Conservation (phyloP, 2,329 filamentous ascomycete species). For the Colletotrichum aenigma region DNA sequence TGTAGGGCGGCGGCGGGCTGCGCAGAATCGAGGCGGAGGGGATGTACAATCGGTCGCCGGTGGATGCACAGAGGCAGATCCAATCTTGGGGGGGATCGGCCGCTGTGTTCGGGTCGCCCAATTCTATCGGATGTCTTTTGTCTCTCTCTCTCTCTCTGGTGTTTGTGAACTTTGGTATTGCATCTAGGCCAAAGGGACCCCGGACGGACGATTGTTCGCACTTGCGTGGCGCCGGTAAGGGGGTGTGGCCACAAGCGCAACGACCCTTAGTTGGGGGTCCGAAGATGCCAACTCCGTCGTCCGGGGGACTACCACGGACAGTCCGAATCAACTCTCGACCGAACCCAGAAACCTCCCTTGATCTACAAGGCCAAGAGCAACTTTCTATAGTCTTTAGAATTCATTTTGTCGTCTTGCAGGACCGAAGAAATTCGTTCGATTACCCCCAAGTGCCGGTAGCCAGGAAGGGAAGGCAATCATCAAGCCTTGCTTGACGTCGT, state of each 20-base stretch:
- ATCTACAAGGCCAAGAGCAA: background rate
- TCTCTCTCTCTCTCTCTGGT: background rate
- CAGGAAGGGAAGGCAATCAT: background rate
- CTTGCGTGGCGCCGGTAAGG: background rate
- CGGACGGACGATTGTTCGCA: background rate
- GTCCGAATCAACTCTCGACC: background rate
- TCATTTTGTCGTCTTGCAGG: background rate
- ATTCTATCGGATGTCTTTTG: background rate
- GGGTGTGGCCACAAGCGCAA: constrained; percentile 1
- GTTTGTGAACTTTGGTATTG: background rate
- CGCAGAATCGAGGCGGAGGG: background rate
- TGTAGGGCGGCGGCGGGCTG: background rate
- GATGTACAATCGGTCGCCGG: background rate
- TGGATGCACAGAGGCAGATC: background rate
- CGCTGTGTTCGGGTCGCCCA: background rate
- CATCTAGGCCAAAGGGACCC: background rate
- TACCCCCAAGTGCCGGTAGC: background rate
- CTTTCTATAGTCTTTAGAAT: background rate
- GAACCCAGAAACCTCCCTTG: background rate
- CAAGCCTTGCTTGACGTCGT: background rate
- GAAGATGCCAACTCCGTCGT: constrained; percentile 18
- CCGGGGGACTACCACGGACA: background rate
- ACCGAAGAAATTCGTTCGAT: background rate
- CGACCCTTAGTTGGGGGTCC: constrained; percentile 18
- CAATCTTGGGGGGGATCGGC: background rate